Evolutionary conservation across 495 filamentous ascomycete species (phyloP), one percentile per base, ranked within the genome.

Genomic region (Choiromyces venosus): DNA sequence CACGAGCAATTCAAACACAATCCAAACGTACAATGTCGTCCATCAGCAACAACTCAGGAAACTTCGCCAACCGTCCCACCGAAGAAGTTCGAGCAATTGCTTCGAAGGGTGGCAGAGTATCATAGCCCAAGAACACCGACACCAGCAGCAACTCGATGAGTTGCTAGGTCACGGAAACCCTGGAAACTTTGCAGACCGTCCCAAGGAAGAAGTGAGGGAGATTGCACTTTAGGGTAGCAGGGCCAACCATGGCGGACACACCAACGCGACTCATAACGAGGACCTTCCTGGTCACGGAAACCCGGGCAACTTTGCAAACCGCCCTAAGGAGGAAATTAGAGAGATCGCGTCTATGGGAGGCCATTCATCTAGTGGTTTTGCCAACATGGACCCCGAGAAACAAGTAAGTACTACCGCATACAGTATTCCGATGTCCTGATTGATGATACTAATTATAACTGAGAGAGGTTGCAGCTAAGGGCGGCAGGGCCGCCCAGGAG

Each of bases 51-150:
- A 91, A 90, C 76, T 87, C 87, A 61, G 85, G 85, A 33, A 89
- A 90, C 80, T 90, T 90, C 82, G 85, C 87, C 83, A 89, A 90
- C 82, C 86, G 86, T 73, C 82, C 87, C 65, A 85, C 85, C 75
- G 86, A 88, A 61, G 86, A 90, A 71, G 87, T 89, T 25, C 82
- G 82, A 35, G 83, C 84, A 29, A 86, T 87, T 65, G 87, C 85
- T 0, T 77, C 80, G 1, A 87, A 87, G 77, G 86, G 85, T 21
- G 86, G 84, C 18, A 83, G 85, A 65, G 78, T 81, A 44, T 83
- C 83, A 66, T 77, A 81, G 69, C 42, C 44, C 25, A 64, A 39
- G 38, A 74, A 65, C 25, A 73, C 67, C 52, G 76, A 80, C 37
- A 72, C 76, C n/a, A 82, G 36, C 9, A 18, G 8, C 21, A 35